Base-by-base conservation (phyloP, 768 basidiomycete genomes). In the Leccinum truebloodii region DNA sequence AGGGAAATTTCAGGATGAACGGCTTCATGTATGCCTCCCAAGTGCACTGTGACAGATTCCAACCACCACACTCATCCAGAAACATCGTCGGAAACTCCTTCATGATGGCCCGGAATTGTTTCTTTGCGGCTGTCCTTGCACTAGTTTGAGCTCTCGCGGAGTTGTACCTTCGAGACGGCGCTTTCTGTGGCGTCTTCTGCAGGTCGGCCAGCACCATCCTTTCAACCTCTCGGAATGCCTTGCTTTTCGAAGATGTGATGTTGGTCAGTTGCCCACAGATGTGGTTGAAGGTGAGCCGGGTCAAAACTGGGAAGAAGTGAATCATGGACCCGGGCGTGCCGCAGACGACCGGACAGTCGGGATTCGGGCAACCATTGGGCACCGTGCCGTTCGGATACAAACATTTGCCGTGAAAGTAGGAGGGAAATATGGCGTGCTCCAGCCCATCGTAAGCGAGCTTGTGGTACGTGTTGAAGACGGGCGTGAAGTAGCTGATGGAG, bases 311-410 rank as follows among this genome's bases (percentile, higher is more conserved):
- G 73, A 80, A 91, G 75, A 84, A 88, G 73, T 90, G 88, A 10
- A 88, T 81, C 64, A 92, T 73, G 3, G 89, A 91, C 10, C 90
- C 89, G n/a, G 90, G 88, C 6, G 90, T 92, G 67, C 90, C 89
- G 63, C 90, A 92, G 34, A 90, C 83, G 58, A 90, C 82, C 22
- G 88, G 83, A 69, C 90, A 92, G 67, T 91, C 84, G 37, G 89
- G 88, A 64, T 91, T 89, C 9, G 90, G 90, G 65, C 90, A 92
- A 24, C 90, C 90, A 2, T 75, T 55, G 16, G 89, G 90, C 44
- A 88, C 82, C 58, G 79, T 73, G 46, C 84, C 83, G 49, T 82
- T 76, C 24, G 77, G 65, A 52, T 67, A 67, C 68, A 82, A 81
- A 66, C 90, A 91, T 73, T 89, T 92, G 58, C 90, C 90, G 63